A percentile compares a stretch with the other conserved stretches of the same genome.
Evolutionary conservation across 106 monocot genomes (phyloP).

Genomic region (Dendrobium huoshanense): DNA sequence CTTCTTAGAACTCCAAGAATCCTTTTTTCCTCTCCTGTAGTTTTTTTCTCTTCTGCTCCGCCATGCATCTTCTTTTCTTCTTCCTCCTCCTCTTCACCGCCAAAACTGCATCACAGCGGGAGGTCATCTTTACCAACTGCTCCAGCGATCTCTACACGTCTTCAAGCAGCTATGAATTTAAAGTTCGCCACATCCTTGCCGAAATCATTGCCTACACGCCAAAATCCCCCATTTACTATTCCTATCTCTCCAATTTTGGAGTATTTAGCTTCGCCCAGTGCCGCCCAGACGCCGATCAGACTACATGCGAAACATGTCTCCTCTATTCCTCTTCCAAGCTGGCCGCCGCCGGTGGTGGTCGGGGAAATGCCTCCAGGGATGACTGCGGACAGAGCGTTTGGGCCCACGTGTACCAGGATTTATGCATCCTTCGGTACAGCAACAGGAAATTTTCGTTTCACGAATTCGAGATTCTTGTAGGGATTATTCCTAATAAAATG

Average conservation of each 20-base stretch:
- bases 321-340: neutral
- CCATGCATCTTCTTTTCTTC: neutral
- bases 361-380: neutral
- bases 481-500: neutral
- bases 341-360: neutral
- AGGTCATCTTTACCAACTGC: neutral
- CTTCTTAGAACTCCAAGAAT: too few species aligned
- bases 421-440: slow-evolving; percentile 34
- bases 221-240: neutral
- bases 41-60: neutral
- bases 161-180: neutral
- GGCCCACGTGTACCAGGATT: slow-evolving; percentile 28
- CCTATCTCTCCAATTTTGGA: too few species aligned
- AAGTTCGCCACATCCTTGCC: neutral
- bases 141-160: neutral
- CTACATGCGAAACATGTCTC: slow-evolving; percentile 29
- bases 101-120: neutral
- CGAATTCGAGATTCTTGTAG: neutral
- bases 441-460: slow-evolving; percentile 1
- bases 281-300: slow-evolving; percentile 22
- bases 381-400: neutral
- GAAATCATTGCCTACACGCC: neutral
- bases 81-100: neutral
- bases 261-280: slow-evolving; percentile 32
- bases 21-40: too few species aligned